A percentile compares a stretch with the other conserved stretches of the same genome.
phyloP scores from a whole-genome alignment of 192 early-diverging fungal genomes.

The Jimgerdemannia flammicorona region DNA sequence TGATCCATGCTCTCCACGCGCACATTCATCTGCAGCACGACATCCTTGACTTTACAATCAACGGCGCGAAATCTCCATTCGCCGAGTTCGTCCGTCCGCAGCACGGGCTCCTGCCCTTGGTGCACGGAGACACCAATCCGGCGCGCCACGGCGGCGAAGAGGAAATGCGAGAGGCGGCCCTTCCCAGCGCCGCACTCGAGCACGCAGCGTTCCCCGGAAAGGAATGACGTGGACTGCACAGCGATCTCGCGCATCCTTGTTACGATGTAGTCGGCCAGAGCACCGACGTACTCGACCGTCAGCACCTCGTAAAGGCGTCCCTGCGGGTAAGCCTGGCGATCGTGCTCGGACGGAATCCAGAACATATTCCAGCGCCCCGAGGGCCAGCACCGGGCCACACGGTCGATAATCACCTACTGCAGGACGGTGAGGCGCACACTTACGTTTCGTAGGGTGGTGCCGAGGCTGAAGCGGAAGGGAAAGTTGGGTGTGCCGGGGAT shows the following conservation, averaged over 20 bases:
- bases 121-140: background rate
- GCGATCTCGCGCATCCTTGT: background rate
- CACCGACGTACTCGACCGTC: background rate
- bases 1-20: background rate
- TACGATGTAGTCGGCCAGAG: background rate
- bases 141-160: background rate
- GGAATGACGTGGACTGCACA: background rate
- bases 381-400: background rate
- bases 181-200: background rate
- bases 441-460: background rate
- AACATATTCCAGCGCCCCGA: background rate
- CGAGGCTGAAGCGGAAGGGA: background rate
- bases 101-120: background rate
- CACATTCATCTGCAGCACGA: background rate
- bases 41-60: background rate
- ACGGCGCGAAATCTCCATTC: background rate
- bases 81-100: background rate
- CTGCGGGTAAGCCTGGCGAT: background rate
- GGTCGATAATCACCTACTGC: background rate
- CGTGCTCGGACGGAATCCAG: background rate
- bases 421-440: background rate
- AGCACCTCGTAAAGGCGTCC: background rate
- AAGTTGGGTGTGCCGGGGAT: background rate
- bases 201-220: background rate
- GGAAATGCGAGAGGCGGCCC: background rate